Evolutionary conservation across 2,329 filamentous ascomycete genomes (phyloP).

Genomic region (Fusarium sp.): DNA sequence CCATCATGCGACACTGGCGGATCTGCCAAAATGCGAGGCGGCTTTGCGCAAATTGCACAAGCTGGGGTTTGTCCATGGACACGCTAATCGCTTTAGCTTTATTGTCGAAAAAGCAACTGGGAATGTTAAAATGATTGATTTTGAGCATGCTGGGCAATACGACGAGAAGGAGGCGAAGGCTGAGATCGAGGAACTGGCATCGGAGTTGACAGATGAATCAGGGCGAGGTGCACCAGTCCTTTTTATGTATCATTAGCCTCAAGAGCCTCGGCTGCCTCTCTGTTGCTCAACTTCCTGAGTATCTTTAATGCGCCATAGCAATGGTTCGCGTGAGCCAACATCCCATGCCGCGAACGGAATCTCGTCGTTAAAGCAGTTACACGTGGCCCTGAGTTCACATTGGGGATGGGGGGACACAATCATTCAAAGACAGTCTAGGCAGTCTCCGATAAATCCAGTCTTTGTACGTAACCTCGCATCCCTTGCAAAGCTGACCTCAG

Average conservation of each 20-base stretch:
- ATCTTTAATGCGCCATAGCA: neutral
- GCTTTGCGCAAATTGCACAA: neutral
- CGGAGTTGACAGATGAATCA: neutral
- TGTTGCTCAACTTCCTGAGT: neutral
- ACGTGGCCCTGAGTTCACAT: too few relatives aligned
- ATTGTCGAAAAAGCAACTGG: neutral
- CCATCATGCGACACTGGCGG: neutral
- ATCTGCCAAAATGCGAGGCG: neutral
- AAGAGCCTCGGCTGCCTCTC: accelerated
- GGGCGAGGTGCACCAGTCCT: neutral
- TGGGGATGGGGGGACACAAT: neutral
- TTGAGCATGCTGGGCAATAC: neutral
- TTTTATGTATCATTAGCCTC: neutral
- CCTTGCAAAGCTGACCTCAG: neutral
- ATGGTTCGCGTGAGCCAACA: accelerated
- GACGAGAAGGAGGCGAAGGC: too few relatives aligned
- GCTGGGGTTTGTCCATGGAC: neutral
- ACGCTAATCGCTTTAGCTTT: neutral
- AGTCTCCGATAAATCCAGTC: accelerated
- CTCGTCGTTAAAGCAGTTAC: neutral
- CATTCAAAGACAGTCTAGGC: neutral
- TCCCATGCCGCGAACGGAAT: neutral
- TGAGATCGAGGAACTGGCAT: neutral
- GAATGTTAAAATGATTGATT: neutral
- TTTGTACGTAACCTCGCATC: neutral